These are phyloP conservation scores for Cryphonectria naterciae DNA, from an alignment of 2,329 filamentous ascomycete genomes.

Conservation along the genomic window DNA sequence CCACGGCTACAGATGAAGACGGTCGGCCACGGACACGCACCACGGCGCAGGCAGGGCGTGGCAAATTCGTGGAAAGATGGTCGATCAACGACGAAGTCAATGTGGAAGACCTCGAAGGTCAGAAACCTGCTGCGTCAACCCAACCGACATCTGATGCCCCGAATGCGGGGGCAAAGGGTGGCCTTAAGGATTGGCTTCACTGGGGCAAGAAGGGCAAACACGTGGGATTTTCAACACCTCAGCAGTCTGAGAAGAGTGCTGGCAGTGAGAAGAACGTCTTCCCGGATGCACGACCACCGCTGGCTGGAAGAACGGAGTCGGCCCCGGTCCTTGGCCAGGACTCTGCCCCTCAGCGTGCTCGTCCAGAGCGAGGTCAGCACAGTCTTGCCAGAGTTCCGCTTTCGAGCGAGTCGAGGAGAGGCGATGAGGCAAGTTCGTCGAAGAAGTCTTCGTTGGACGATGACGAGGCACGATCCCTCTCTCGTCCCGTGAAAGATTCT, in stretches of 20 bases:
- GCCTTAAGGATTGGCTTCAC: neutral
- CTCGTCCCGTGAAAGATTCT: neutral
- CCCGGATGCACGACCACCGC: neutral
- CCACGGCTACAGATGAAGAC: neutral
- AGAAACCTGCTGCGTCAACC: neutral
- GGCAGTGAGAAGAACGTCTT: neutral
- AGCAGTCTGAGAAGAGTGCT: neutral
- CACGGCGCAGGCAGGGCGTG: conserved; percentile 1
- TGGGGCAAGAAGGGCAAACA: conserved; percentile 12
- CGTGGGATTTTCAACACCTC: neutral
- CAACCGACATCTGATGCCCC: neutral
- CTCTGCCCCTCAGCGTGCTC: neutral
- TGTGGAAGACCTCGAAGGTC: neutral
- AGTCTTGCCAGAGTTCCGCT: neutral
- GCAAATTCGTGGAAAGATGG: conserved; percentile 12
- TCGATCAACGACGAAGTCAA: conserved; percentile 5
- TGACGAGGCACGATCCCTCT: too few species aligned
- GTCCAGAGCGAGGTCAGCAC: neutral
- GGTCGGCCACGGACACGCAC: neutral
- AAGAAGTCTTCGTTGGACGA: neutral
- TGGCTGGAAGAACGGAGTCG: neutral
- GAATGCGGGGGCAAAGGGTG: neutral
- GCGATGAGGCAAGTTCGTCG: neutral
- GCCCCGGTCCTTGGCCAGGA: neutral
- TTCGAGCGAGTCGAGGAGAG: neutral